A percentile compares a stretch with the other conserved stretches of the same genome.
Evolutionary conservation across 2,329 filamentous ascomycete species (phyloP).

Genomic region (Chrysoporthe cubensis): DNA sequence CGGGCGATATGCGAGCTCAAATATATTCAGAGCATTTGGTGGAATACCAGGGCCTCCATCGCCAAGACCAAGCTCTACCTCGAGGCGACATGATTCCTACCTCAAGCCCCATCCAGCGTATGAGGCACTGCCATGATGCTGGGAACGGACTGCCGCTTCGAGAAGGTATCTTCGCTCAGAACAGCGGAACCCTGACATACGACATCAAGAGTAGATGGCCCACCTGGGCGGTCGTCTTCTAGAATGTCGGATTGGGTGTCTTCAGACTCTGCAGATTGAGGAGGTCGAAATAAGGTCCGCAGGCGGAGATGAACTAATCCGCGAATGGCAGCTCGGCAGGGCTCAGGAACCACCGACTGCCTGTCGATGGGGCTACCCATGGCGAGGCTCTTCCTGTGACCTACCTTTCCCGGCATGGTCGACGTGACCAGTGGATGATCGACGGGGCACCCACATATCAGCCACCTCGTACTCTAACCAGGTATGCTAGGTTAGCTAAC

Average conservation of each 20-base stretch:
- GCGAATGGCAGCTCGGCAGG: slow-evolving; percentile 10
- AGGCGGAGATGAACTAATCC: not conserved
- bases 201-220: not conserved
- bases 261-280: not conserved
- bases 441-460: not conserved
- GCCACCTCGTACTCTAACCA: not conserved
- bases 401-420: not conserved
- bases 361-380: not conserved
- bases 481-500: too few species aligned
- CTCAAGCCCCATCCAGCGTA: not conserved
- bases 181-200: not conserved
- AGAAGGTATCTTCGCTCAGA: slow-evolving; percentile 26
- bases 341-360: not conserved
- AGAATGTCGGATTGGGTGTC: not conserved
- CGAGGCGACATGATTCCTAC: not conserved
- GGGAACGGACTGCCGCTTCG: slow-evolving; percentile 24
- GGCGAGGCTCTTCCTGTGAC: not conserved
- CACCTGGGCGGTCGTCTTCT: not conserved
- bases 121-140: not conserved
- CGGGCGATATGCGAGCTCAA: slow-evolving; percentile 8
- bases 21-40: not conserved
- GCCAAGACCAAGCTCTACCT: not conserved
- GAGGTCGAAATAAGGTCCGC: slow-evolving; percentile 6
- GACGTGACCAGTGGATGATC: slow-evolving; percentile 3
- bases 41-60: not conserved